Evolutionary conservation across 208 protist genomes (phyloP), one percentile per base, ranked within the genome.

Genomic region (Trypanosoma avium): DNA sequence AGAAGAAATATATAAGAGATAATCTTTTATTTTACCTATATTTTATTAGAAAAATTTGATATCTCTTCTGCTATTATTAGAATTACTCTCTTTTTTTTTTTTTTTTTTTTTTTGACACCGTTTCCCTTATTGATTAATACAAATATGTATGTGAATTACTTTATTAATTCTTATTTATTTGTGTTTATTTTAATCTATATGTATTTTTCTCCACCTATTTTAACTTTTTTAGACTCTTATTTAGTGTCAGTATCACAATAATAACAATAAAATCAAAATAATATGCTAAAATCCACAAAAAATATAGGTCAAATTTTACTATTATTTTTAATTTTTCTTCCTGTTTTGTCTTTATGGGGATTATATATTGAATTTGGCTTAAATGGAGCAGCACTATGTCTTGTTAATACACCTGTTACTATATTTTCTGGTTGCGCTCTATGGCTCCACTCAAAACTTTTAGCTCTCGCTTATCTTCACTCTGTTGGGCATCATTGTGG

Each of bases 361-460:
- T 35, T 77, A 0, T 42, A 55, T 30, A 5, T 12, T 15, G 27
- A 26, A 10, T 24, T 70, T 7, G 43, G 21, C 2, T 61, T 35
- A 2, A 64, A 77, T n/a, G 27, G 48, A 1, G 36, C 68, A n/a
- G 65, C 50, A 10, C 13, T 81, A 2, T 66, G 54, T n/a, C 24
- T 88, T 10, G 42, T 67, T 7, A 67, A 74, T 40, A 73, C 77
- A 12, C 61, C 57, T 0, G 70, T 74, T 15, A 66, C 61, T 13
- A 82, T 73, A 0, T 30, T 79, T 12, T 47, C 66, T 19, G 78
- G 66, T 0, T 32, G 66, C 13, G 8, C 78, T 0, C 45, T 88
- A 47, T 90, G 78, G 73, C 40, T 93, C n/a, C 70, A 67, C 24
- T 78, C 78, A 0, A 57, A 82, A 45, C 77, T 70, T 38, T n/a